Base-by-base conservation (phyloP, 306 rosid genomes). In the Quercus robur region DNA sequence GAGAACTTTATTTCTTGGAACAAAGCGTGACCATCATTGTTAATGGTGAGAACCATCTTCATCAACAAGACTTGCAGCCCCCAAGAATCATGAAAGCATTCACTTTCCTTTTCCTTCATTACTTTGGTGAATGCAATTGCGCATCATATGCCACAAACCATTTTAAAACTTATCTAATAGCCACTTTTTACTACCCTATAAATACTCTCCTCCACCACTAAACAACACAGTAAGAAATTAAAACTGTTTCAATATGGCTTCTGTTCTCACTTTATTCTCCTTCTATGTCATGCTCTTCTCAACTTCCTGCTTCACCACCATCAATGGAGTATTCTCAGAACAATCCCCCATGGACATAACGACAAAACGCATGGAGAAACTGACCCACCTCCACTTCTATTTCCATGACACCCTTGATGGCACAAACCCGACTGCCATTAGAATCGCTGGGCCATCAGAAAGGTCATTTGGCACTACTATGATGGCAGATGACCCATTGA, bases 381-480 rank as follows among this genome's bases (percentile, higher is more conserved):
- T n/a, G 4, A 82, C 81, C 73, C 81, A 15, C 56, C 82, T 89
- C 19, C 88, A 86, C 73, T 89, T 89, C 79, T 89, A 75, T 57
- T 89, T 82, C 80, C 90, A 89, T 44, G 87, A 89, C 83, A 84
- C 64, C 76, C 25, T 61, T 4, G 46, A 58, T 14, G 83, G 87
- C 18, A 62, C 54, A 46, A 84, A 67, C 74, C 90, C 86, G 1
- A 77, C 83, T 20, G 75, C 88, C 19, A 35, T 84, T 10, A 68
- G 23, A 58, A 75, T 84, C 41, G 4, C 84, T 17, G 12, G 2
- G 3, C 74, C 83, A 17, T 77, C 81, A 5, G n/a, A 52, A 35
- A 73, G 31, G 15, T 49, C 77, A 4, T 28, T 83, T 61, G 86
- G 89, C 18, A 21, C 66, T n/a, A 72, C 52, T 17, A 66, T 30